phyloP scores from a whole-genome alignment of 208 protist genomes.

The Leishmania gerbilli region DNA sequence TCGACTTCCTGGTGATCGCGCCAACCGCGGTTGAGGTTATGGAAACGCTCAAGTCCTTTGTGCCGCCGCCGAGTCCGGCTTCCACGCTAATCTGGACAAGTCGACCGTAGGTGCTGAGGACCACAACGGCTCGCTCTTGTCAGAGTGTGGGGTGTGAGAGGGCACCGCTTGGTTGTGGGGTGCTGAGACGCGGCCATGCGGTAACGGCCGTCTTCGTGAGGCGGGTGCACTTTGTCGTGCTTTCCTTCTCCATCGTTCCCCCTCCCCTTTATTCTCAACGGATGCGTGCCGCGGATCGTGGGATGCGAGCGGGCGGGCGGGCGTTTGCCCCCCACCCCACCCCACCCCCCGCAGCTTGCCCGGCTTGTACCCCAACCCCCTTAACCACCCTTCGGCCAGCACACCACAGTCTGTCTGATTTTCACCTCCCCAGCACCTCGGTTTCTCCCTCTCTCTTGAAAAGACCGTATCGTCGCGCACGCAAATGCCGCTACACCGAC shows the following conservation, averaged over 20 bases:
- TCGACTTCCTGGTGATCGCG: slow-evolving; percentile 50
- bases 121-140: not conserved
- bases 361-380: not conserved
- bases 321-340: no score
- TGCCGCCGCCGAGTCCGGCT: slow-evolving; percentile 33
- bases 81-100: slow-evolving; percentile 43
- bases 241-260: no score
- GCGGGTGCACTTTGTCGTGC: not conserved
- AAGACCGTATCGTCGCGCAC: not conserved
- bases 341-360: not conserved
- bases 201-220: not conserved
- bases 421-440: no score
- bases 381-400: no score
- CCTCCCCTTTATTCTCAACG: no score
- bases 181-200: no score
- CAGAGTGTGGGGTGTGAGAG: not conserved
- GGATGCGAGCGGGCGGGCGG: not conserved
- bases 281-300: not conserved
- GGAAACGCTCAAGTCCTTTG: slow-evolving; percentile 44
- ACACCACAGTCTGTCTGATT: no score
- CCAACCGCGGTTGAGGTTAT: slow-evolving; percentile 53
- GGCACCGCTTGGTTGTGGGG: not conserved
- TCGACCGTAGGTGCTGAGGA: slow-evolving; percentile 34
- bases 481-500: not conserved
- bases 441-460: not conserved